These are phyloP conservation scores for Nicotiana tomentosiformis DNA, from an alignment of 257 asterid genomes.

Conservation along the genomic window DNA sequence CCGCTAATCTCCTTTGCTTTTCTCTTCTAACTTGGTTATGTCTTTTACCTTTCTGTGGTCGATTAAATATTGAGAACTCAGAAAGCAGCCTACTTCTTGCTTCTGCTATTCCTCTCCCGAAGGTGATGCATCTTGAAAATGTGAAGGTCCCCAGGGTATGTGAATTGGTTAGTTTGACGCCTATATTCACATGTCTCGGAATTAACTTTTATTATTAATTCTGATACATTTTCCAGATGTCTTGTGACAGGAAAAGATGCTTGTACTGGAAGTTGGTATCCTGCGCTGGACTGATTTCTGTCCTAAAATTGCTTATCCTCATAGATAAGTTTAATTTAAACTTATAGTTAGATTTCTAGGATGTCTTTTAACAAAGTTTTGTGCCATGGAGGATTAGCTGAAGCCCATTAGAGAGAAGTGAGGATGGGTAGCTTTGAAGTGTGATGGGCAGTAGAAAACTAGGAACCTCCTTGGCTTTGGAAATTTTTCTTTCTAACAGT, in stretches of 20 bases:
- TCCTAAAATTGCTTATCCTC: neutral
- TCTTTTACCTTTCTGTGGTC: constrained; percentile 14
- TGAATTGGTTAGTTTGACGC: constrained; percentile 12
- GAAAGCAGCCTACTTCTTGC: constrained; percentile 42
- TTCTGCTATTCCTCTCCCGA: constrained; percentile 28
- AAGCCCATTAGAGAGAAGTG: neutral
- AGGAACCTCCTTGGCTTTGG: neutral
- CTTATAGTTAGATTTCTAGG: neutral
- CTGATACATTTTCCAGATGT: constrained; percentile 57
- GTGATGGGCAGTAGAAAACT: neutral
- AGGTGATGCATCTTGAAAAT: constrained; percentile 36
- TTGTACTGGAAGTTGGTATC: neutral
- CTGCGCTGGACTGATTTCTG: neutral
- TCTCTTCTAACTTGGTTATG: constrained; percentile 23
- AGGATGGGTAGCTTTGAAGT: neutral
- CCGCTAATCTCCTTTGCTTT: constrained; percentile 7
- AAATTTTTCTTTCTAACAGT: neutral
- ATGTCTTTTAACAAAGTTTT: neutral
- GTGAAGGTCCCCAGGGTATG: constrained; percentile 48
- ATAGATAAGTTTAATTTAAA: neutral
- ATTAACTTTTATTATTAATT: constrained; percentile 15
- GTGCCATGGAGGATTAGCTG: neutral
- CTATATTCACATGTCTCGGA: neutral
- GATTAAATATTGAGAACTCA: constrained; percentile 28
- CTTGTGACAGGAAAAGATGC: constrained; percentile 50